Conservation (phyloP, 768 basidiomycete species). For the Pleurotus djamor region DNA sequence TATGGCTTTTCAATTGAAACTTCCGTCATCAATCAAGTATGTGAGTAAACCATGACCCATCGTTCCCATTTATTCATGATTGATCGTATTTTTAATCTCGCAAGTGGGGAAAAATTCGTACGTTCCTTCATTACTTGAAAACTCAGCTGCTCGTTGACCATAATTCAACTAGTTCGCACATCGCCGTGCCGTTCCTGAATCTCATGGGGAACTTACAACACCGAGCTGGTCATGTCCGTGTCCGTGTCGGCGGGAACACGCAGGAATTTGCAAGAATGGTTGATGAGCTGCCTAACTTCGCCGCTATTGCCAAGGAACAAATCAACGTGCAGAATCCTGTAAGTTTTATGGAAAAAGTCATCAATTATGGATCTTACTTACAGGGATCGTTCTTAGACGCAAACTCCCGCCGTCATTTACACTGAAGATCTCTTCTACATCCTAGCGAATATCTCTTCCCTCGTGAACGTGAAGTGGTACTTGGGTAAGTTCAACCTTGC, state of each 20-base stretch:
- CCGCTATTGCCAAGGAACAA: conserved; percentile 49
- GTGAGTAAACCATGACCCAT: conserved; percentile 35
- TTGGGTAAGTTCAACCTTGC: conserved; percentile 30
- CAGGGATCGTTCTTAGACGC: conserved; percentile 37
- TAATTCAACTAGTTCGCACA: neutral
- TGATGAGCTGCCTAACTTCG: conserved; percentile 42
- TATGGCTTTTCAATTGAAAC: conserved; percentile 77
- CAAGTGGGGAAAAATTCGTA: neutral
- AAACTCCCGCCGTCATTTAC: conserved; percentile 66
- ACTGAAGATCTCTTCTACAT: conserved; percentile 67
- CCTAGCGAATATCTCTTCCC: conserved; percentile 57
- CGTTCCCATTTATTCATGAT: neutral
- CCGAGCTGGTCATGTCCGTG: conserved; percentile 56
- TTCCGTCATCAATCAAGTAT: conserved; percentile 64
- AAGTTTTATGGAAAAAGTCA: conserved; percentile 10
- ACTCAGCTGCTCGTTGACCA: neutral
- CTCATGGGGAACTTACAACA: conserved; percentile 69
- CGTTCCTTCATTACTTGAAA: neutral
- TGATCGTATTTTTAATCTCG: neutral
- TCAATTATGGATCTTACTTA: neutral
- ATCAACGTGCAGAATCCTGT: conserved; percentile 36
- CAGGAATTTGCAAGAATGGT: conserved; percentile 61
- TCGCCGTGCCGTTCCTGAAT: conserved; percentile 33
- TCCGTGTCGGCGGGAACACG: conserved; percentile 82
- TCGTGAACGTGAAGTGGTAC: conserved; percentile 68